phyloP scores from a whole-genome alignment of 345 rosid species.

The Cardamine chenopodiifolia region DNA sequence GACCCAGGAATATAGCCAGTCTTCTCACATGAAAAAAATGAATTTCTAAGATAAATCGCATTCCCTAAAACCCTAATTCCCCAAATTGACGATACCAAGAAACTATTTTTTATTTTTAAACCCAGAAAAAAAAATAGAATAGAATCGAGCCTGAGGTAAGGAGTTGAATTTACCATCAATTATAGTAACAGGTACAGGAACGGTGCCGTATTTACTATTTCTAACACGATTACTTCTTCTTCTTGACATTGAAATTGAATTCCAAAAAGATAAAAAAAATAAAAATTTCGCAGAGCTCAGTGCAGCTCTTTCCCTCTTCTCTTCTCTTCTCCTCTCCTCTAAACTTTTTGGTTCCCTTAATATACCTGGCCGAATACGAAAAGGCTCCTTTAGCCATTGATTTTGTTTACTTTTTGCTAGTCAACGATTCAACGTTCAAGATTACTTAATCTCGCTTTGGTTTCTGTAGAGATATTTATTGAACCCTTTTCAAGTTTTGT shows the following conservation, averaged over 20 bases:
- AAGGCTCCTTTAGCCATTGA: slow-evolving; percentile 10
- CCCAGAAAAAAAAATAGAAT: background rate
- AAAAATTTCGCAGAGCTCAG: background rate
- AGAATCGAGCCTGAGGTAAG: background rate
- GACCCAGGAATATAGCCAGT: background rate
- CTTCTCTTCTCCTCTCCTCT: slow-evolving; percentile 1
- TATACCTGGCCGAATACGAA: background rate
- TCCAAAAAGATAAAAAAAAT: background rate
- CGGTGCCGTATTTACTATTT: slow-evolving; percentile 5
- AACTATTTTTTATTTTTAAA: background rate
- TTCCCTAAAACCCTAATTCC: slow-evolving; percentile 31
- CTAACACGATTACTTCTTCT: slow-evolving; percentile 43
- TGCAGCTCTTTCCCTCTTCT: background rate
- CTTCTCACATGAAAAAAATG: background rate
- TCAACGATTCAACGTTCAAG: slow-evolving; percentile 23
- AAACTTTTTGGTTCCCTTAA: background rate
- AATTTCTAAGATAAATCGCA: background rate
- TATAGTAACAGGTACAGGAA: slow-evolving; percentile 23
- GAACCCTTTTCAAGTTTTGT: no score
- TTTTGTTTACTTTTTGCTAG: slow-evolving; percentile 1
- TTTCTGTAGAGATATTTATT: background rate
- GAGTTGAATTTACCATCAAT: slow-evolving; percentile 26
- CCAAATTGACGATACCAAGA: slow-evolving; percentile 8
- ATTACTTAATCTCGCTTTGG: slow-evolving; percentile 21
- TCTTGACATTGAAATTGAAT: slow-evolving; percentile 37